Conservation (phyloP, 2,329 filamentous ascomycete species). For the Stagonosporopsis chrysanthemi region DNA sequence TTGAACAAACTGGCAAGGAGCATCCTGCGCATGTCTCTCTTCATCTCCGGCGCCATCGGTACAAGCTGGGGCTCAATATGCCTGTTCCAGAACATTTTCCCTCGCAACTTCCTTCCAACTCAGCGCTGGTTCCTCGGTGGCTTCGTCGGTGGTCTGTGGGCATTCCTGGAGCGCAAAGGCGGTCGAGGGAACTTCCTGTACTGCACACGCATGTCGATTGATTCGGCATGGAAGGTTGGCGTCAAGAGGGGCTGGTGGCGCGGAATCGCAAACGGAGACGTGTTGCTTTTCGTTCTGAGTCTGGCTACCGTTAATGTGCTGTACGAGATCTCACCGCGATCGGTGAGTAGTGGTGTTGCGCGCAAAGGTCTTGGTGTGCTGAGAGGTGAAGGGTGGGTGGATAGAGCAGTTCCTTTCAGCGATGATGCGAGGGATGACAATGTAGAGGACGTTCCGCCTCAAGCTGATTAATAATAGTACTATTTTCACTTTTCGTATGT, state of each 20-base stretch:
- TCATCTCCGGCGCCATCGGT: slow-evolving; percentile 82
- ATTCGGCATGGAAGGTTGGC: slow-evolving; percentile 92
- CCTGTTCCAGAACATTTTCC: slow-evolving; percentile 82
- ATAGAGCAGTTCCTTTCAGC: slow-evolving; percentile 57
- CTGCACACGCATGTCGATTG: slow-evolving; percentile 77
- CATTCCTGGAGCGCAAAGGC: slow-evolving; percentile 72
- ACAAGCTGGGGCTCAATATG: slow-evolving; percentile 90
- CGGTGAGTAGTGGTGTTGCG: slow-evolving; percentile 71
- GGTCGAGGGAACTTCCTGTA: slow-evolving; percentile 75
- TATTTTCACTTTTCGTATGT: background rate
- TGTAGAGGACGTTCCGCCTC: slow-evolving; percentile 11
- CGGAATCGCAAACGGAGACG: slow-evolving; percentile 81
- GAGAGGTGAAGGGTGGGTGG: slow-evolving; percentile 76
- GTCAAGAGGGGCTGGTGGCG: slow-evolving; percentile 89
- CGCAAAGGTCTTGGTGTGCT: slow-evolving; percentile 78
- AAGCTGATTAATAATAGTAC: slow-evolving; percentile 9
- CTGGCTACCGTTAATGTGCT: slow-evolving; percentile 80
- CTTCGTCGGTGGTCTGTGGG: slow-evolving; percentile 84
- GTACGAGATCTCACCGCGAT: slow-evolving; percentile 74
- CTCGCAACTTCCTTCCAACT: slow-evolving; percentile 75
- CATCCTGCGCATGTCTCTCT: slow-evolving; percentile 77
- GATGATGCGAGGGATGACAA: slow-evolving; percentile 21
- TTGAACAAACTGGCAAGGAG: slow-evolving; percentile 71
- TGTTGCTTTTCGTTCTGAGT: slow-evolving; percentile 81
- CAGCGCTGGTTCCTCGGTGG: slow-evolving; percentile 92